A percentile compares a stretch with the other conserved stretches of the same genome.
phyloP scores from a whole-genome alignment of 2,329 filamentous ascomycete genomes.

The Aspergillus fumigatus region DNA sequence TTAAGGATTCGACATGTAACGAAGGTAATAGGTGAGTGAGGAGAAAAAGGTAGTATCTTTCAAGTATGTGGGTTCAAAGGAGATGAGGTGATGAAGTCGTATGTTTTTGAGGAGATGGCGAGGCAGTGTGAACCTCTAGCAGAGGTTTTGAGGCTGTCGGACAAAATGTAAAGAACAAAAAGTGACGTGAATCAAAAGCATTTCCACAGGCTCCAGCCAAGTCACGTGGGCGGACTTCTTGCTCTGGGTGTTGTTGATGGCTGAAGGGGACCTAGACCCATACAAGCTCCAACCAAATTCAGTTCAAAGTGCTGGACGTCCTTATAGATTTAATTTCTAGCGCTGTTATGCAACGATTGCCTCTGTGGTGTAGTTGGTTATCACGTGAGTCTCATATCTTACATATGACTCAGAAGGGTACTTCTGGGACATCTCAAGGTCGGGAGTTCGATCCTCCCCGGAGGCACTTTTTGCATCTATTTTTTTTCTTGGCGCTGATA shows the following conservation, averaged over 20 bases:
- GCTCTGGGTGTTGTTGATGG: background rate
- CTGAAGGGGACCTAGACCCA: background rate
- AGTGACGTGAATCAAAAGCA: constrained; percentile 27
- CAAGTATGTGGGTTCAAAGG: background rate
- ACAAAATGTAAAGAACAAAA: constrained; percentile 16
- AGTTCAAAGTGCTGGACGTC: too few relatives aligned
- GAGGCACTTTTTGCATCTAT: background rate
- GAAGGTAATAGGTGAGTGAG: background rate
- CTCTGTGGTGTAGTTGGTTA: background rate
- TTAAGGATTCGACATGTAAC: constrained; percentile 19
- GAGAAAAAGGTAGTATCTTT: background rate
- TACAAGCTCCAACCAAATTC: background rate
- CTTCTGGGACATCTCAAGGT: background rate
- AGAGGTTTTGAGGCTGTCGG: background rate
- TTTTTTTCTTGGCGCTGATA: background rate
- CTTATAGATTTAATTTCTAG: background rate
- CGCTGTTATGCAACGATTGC: background rate
- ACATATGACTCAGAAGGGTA: background rate
- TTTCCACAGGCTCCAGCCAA: constrained; percentile 2
- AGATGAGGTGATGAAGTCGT: too few relatives aligned
- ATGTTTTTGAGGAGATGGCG: background rate
- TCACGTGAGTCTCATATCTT: constrained; percentile 14
- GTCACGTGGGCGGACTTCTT: constrained; percentile 10
- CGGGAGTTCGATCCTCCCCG: background rate
- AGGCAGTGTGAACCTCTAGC: background rate